Percentiles rank a stretch among this genome's conserved stretches.
Evolutionary conservation across 805 yeast species (phyloP).

Genomic region (Yarrowia sp.): DNA sequence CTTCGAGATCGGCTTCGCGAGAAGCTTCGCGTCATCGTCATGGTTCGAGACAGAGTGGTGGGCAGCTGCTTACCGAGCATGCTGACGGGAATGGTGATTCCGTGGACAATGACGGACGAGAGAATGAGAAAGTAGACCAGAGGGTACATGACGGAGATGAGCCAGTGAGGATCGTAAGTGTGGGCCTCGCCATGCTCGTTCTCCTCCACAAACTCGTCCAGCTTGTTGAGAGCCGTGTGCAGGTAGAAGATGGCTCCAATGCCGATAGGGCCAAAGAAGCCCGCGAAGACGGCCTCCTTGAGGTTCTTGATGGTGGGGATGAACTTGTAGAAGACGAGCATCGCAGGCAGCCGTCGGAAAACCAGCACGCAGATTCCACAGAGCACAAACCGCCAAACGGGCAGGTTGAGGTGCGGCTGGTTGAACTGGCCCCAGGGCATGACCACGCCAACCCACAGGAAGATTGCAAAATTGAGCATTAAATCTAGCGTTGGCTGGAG

Average conservation of each 20-base stretch:
- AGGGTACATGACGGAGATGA: conserved; percentile 61
- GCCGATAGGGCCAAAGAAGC: conserved; percentile 78
- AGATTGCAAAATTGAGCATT: conserved; percentile 61
- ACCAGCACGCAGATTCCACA: conserved; percentile 38
- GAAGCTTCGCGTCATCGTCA: not conserved
- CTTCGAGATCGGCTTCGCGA: not conserved
- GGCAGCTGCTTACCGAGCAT: conserved; percentile 23
- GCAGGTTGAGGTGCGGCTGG: conserved; percentile 31
- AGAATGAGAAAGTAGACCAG: conserved; percentile 66
- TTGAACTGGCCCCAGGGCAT: conserved; percentile 68
- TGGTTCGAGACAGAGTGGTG: not conserved
- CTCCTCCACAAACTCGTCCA: conserved; percentile 35
- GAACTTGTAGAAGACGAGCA: conserved; percentile 50
- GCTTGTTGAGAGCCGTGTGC: conserved; percentile 44
- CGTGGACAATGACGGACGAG: conserved; percentile 72
- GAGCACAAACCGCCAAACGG: conserved; percentile 40
- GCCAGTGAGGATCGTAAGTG: conserved; percentile 37
- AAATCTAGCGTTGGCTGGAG: conserved; percentile 66
- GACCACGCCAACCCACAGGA: conserved; percentile 67
- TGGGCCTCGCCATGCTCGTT: conserved; percentile 18
- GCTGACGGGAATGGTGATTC: conserved; percentile 39
- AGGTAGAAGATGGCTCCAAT: conserved; percentile 63
- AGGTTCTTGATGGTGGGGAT: conserved; percentile 61
- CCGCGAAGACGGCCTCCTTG: conserved; percentile 69
- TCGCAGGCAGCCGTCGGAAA: conserved; percentile 41